A percentile compares a stretch with the other conserved stretches of the same genome.
These are phyloP conservation scores for Knufia petricola DNA, from an alignment of 2,329 filamentous ascomycete species.

Conservation along the genomic window DNA sequence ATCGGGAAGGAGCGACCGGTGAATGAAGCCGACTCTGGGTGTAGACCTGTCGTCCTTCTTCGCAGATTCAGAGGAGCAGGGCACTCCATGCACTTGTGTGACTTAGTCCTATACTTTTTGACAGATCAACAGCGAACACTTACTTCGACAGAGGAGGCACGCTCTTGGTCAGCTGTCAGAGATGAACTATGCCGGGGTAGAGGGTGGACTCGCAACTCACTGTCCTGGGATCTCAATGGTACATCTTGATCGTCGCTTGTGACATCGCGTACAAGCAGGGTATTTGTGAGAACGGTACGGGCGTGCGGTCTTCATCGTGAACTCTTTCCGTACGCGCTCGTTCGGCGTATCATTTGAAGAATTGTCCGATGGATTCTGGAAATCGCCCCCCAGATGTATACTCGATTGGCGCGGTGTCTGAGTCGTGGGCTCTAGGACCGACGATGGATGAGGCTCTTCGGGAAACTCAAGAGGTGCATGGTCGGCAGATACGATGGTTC, in stretches of 20 bases:
- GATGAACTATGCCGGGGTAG: background rate
- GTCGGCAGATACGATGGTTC: background rate
- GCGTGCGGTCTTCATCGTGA: slow-evolving; percentile 27
- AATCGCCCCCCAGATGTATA: too few species aligned
- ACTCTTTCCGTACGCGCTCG: background rate
- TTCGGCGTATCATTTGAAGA: background rate
- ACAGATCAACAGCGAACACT: background rate
- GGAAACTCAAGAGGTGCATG: background rate
- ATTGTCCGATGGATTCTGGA: background rate
- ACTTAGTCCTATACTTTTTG: background rate
- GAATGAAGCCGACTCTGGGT: slow-evolving; percentile 19
- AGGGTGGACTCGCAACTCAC: background rate
- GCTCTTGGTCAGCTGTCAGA: slow-evolving; percentile 25
- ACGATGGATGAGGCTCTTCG: background rate
- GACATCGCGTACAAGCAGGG: slow-evolving; percentile 51
- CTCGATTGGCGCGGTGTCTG: too few species aligned
- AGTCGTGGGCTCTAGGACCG: background rate
- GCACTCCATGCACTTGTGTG: slow-evolving; percentile 40
- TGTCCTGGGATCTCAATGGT: slow-evolving; percentile 45
- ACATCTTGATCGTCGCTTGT: slow-evolving; percentile 53
- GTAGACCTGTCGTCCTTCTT: slow-evolving; percentile 19
- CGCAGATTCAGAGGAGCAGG: slow-evolving; percentile 46
- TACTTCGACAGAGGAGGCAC: slow-evolving; percentile 47
- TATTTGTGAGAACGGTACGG: slow-evolving; percentile 54
- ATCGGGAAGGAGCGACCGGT: slow-evolving; percentile 16